phyloP scores from a whole-genome alignment of 495 filamentous ascomycete genomes.

The Bacidia gigantensis region DNA sequence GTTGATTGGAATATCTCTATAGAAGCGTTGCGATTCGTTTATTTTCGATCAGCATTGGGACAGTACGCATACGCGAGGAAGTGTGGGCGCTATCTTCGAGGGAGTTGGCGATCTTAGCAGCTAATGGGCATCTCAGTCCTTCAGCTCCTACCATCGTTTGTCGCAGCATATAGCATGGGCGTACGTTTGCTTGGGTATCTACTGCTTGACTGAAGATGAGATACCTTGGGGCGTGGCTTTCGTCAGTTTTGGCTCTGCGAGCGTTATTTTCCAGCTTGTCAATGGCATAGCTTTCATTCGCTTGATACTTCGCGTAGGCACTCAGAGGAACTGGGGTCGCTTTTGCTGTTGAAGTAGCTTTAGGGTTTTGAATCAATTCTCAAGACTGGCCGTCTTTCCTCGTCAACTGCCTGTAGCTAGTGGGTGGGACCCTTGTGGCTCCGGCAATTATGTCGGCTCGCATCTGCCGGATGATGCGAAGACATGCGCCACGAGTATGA shows the following conservation, averaged over 20 bases:
- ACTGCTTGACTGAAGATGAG: neutral
- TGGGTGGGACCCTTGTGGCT: too few relatives aligned
- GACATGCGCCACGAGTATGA: too few relatives aligned
- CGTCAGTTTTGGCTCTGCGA: slow-evolving; percentile 5
- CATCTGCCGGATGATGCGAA: too few relatives aligned
- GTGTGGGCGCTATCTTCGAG: neutral
- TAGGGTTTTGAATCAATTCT: neutral
- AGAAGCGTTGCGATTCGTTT: neutral
- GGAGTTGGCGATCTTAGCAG: neutral
- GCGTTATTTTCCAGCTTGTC: neutral
- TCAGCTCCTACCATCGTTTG: neutral
- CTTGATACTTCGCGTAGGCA: neutral
- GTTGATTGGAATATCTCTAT: neutral
- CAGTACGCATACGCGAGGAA: neutral
- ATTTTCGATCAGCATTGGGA: neutral
- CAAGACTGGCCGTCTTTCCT: neutral
- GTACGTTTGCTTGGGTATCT: neutral
- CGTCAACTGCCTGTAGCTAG: neutral
- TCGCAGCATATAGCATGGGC: neutral
- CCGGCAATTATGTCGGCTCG: too few relatives aligned
- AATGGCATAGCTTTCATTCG: slow-evolving; percentile 1
- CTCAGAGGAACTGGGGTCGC: neutral
- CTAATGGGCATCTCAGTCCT: neutral
- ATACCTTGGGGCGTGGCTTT: slow-evolving; percentile 7
- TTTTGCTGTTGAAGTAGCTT: neutral